Percentiles rank a stretch among this genome's conserved stretches.
Evolutionary conservation across 106 monocot species (phyloP).

Genomic region (Dactylorhiza incarnata): DNA sequence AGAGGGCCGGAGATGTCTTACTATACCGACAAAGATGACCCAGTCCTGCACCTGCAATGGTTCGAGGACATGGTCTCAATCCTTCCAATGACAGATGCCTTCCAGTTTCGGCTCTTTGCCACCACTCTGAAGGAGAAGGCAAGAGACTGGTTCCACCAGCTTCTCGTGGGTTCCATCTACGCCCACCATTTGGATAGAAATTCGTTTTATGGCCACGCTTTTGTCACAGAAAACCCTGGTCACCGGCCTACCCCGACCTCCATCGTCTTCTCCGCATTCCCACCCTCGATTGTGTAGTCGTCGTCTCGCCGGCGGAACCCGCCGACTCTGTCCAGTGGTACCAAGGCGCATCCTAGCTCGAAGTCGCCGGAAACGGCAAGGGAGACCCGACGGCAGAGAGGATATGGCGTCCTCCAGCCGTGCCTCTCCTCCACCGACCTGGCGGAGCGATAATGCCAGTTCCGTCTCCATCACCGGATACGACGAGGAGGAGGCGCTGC

Average conservation of each 20-base stretch:
- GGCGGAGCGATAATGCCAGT: neutral
- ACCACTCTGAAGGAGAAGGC: too few relatives aligned
- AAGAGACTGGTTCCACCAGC: too few relatives aligned
- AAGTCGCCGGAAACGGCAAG: neutral
- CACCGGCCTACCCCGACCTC: neutral
- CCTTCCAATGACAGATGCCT: too few relatives aligned
- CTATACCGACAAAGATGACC: too few relatives aligned
- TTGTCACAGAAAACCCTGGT: neutral
- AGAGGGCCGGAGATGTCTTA: too few relatives aligned
- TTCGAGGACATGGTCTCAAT: too few relatives aligned
- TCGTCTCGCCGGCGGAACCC: neutral
- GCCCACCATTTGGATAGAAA: neutral
- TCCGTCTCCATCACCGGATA: neutral
- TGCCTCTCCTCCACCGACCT: neutral
- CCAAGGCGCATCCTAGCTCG: neutral
- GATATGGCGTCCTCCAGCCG: neutral
- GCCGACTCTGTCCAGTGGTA: neutral
- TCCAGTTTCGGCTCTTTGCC: too few relatives aligned
- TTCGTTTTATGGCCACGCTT: neutral
- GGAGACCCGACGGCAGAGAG: conserved; percentile 2
- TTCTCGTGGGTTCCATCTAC: too few relatives aligned
- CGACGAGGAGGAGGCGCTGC: conserved; percentile 21
- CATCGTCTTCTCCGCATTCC: neutral
- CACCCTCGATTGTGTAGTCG: neutral
- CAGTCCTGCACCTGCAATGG: too few relatives aligned